Evolutionary conservation across 305 asterid genomes (phyloP).

Genomic region (Plantago coronopus): DNA sequence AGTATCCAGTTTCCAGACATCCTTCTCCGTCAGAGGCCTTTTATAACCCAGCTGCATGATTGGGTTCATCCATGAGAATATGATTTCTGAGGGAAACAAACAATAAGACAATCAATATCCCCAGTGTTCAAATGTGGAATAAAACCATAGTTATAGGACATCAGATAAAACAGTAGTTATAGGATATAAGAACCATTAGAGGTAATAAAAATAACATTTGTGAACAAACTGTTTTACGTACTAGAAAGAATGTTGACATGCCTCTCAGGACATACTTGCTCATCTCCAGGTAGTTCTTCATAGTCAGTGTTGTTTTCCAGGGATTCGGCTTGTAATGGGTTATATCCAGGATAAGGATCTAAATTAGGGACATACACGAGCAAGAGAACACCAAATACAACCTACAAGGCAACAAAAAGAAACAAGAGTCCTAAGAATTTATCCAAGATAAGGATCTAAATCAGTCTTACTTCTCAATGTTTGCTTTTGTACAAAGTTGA

Average conservation of each 20-base stretch:
- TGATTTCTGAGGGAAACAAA: slow-evolving; percentile 41
- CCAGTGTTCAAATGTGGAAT: no score
- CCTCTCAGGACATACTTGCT: slow-evolving; percentile 94
- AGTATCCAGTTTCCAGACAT: slow-evolving; percentile 86
- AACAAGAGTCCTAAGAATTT: slow-evolving; percentile 18
- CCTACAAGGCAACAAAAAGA: slow-evolving; percentile 46
- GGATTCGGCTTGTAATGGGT: slow-evolving; percentile 51
- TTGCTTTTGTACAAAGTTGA: no score
- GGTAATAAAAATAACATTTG: not conserved
- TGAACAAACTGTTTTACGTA: slow-evolving; percentile 35
- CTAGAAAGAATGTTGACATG: slow-evolving; percentile 58
- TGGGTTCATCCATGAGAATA: slow-evolving; percentile 75
- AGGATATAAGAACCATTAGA: not conserved
- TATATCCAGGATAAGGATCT: slow-evolving; percentile 84
- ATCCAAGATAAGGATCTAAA: no score
- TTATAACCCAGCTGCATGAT: slow-evolving; percentile 73
- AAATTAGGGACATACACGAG: slow-evolving; percentile 67
- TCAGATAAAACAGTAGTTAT: no score
- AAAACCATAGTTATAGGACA: no score
- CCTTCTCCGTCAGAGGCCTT: slow-evolving; percentile 87
- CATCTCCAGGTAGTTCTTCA: slow-evolving; percentile 88
- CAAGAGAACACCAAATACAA: slow-evolving; percentile 66
- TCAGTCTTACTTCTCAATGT: no score
- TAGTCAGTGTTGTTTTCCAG: slow-evolving; percentile 54
- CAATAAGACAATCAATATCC: slow-evolving; percentile 12